Evolutionary conservation across 805 yeast genomes (phyloP).

Genomic region (Candida dajiaensis): DNA sequence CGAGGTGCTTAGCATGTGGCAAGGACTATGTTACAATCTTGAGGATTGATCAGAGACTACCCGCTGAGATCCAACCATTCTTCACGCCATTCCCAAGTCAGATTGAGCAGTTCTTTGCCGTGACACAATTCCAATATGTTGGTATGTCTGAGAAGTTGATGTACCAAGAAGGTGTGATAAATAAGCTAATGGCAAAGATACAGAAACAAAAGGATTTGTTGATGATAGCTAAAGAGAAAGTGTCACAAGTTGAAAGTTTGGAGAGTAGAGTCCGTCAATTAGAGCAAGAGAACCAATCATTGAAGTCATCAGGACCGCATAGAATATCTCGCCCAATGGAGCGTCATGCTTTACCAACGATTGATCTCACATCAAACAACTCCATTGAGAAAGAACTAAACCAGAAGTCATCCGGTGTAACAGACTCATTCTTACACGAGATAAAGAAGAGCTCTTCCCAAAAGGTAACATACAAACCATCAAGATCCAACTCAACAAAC

Average conservation of each 20-base stretch:
- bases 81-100: slow-evolving; percentile 20
- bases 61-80: slow-evolving; percentile 17
- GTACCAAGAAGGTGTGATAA: slow-evolving; percentile 11
- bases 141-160: slow-evolving; percentile 16
- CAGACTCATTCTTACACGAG: slow-evolving; percentile 17
- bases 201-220: slow-evolving; percentile 20
- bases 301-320: not conserved
- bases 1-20: slow-evolving; percentile 14
- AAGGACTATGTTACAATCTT: slow-evolving; percentile 13
- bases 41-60: slow-evolving; percentile 14
- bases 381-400: slow-evolving; percentile 11
- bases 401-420: not conserved
- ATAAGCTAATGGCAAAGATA: slow-evolving; percentile 12
- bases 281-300: slow-evolving; percentile 7
- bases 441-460: slow-evolving; percentile 16
- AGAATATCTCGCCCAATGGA: not conserved
- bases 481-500: not conserved
- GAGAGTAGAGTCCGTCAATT: slow-evolving; percentile 10
- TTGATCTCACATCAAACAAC: slow-evolving; percentile 18
- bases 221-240: slow-evolving; percentile 19
- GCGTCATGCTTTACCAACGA: slow-evolving; percentile 12
- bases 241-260: slow-evolving; percentile 10
- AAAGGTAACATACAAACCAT: slow-evolving; percentile 4
- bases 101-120: slow-evolving; percentile 20
- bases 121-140: slow-evolving; percentile 20